phyloP scores from a whole-genome alignment of 2,329 filamentous ascomycete genomes.

The Penicillium hesseltinei region DNA sequence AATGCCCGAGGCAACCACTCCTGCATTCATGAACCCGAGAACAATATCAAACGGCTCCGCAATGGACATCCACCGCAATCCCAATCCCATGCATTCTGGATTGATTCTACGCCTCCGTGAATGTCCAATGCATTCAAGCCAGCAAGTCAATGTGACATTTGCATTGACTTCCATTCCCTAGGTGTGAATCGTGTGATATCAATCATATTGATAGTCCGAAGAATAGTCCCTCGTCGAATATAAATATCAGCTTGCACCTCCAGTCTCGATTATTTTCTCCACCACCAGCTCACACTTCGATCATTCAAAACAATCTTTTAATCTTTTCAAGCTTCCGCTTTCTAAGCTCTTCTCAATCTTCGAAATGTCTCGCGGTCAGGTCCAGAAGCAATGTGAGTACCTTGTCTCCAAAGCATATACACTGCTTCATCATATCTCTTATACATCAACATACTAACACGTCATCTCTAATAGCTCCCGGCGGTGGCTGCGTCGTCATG shows the following conservation, averaged over 20 bases:
- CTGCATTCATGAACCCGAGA: slow-evolving; percentile 1
- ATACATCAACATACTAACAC: slow-evolving; percentile 7
- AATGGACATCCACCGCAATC: not conserved
- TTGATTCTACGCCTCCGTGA: not conserved
- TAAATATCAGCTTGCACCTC: not conserved
- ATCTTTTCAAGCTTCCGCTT: slow-evolving; percentile 16
- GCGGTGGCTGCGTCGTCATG: slow-evolving; percentile 34
- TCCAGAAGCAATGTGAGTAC: slow-evolving; percentile 26
- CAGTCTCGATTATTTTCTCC: slow-evolving; percentile 3
- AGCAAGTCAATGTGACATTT: not conserved
- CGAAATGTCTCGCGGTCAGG: slow-evolving; percentile 28
- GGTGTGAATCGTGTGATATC: not conserved
- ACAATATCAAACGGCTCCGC: slow-evolving; percentile 6
- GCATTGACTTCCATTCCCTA: not conserved
- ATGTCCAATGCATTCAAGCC: not conserved
- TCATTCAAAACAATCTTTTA: slow-evolving; percentile 9
- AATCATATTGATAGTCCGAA: not conserved
- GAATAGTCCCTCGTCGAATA: not conserved
- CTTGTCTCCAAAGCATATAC: not conserved
- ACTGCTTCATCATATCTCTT: not conserved
- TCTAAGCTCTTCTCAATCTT: slow-evolving; percentile 18
- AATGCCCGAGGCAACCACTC: not conserved
- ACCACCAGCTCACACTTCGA: slow-evolving; percentile 13
- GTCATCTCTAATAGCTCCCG: slow-evolving; percentile 22
- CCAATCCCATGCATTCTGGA: not conserved